Base-by-base conservation (phyloP, 2,329 filamentous ascomycete genomes). In the Cyphellophora attinorum region DNA sequence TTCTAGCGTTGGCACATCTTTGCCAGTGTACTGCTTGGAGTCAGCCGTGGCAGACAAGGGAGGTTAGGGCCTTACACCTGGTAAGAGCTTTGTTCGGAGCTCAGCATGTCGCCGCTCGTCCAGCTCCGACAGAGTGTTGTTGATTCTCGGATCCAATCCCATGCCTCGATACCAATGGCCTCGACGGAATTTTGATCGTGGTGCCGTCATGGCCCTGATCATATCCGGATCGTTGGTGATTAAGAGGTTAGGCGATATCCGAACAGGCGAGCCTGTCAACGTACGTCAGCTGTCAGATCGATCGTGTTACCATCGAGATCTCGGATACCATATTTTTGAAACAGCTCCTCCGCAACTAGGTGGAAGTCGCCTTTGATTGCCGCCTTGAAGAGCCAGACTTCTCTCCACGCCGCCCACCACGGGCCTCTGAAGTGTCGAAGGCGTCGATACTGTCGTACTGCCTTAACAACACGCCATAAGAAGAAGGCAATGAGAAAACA, bases 231-330 rank as follows among this genome's bases (percentile, higher is more conserved):
- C 39, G 19, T 33, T 34, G 12, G 33, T 35, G 10, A 40, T 23
- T n/a, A 42, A 14, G 29, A 29, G 30, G 23, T 39, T 37, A 4
- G 39, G 41, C 8, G 11, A 31, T 12, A 41, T 34, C 12, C 35
- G 27, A n/a, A 29, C 33, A 3, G 29, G 44, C 2, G 44, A 35
- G 14, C 54, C 53, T 42, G 17, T 16, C n/a, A 25, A n/a, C 8
- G 21, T n/a, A 8, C n/a, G 21, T 8, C 21, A 25, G 21, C 21
- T 25, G 21, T 25, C 21, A 25, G 21, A 25, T 25, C 21, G 8
- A 8, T 8, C 21, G 21, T n/a, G n/a, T 8, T 25, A 8, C 21
- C 8, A 25, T n/a, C 21, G 8, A 25, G 8, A 25, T 25, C 21
- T 25, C 21, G 8, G 21, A n/a, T 25, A 25, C 21, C 21, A 25